Base-by-base conservation (phyloP, 805 yeast species). In the Yamadazyma sp. region DNA sequence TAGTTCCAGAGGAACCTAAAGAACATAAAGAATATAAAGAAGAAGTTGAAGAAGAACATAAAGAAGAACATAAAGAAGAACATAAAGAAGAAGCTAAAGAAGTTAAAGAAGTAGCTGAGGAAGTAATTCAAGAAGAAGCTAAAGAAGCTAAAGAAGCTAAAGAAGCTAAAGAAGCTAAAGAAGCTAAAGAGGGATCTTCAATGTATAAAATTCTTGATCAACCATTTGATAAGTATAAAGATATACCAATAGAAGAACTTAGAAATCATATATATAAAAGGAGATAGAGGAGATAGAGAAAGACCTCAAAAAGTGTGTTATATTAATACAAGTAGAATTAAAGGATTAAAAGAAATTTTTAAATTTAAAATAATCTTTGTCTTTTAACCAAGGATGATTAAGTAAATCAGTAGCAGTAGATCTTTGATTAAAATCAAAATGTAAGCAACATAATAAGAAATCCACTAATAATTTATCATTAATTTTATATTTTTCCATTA, bases 361-460 rank as follows among this genome's bases (percentile, higher is more conserved):
- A n/a, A n/a, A n/a, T n/a, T n/a, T n/a, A n/a, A n/a, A n/a, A n/a
- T n/a, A n/a, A n/a, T n/a, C n/a, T 4, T 16, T 24, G 3, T 18
- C 19, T 11, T 30, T 22, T 17, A 36, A 36, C 78, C 80, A 79
- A 4, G 75, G 69, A 51, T 77, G 82, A 20, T 68, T 60, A 30
- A 71, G 57, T 54, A 78, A 62, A 6, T 75, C 65, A 24, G 75
- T 73, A 18, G 79, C 74, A 58, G 78, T 83, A 33, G 64, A 69
- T 35, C 85, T 61, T 9, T 65, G 65, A 28, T 55, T 54, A 17
- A 80, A 74, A 45, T 71, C 67, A 45, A 69, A 65, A 31, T 58
- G 61, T 30, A 80, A 60, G 64, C 81, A 74, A 36, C 73, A 65
- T 30, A 60, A 46, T 24, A 80, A 58, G 39, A 80, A 75, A 38